These are phyloP conservation scores for Phytopythium kandeliae DNA, from an alignment of 352 stramenopile species.

Conservation along the genomic window DNA sequence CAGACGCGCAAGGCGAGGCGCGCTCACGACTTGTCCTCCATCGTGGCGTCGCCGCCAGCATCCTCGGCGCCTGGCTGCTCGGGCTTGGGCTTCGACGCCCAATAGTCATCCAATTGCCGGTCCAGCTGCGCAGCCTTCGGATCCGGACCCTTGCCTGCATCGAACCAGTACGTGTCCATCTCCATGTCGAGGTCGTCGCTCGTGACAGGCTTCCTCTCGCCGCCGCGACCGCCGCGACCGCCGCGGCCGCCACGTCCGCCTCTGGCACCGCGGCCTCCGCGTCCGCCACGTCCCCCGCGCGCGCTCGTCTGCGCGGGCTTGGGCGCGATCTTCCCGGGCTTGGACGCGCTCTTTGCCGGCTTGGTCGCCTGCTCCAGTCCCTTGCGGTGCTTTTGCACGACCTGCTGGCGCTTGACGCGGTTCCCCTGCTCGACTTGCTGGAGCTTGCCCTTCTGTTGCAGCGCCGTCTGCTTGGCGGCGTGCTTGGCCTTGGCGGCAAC, in stretches of 20 bases:
- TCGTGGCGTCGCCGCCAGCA: constrained; percentile 13
- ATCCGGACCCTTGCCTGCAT: constrained; percentile 85
- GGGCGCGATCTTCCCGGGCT: constrained; percentile 23
- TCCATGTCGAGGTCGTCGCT: constrained; percentile 82
- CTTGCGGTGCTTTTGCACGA: constrained; percentile 68
- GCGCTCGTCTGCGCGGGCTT: constrained; percentile 18
- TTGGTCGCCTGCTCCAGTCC: constrained; percentile 51
- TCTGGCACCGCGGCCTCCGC: constrained; percentile 18
- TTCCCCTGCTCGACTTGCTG: constrained; percentile 59
- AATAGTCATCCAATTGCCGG: constrained; percentile 88
- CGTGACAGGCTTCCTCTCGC: constrained; percentile 42
- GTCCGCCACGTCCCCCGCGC: constrained; percentile 16
- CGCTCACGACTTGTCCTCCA: constrained; percentile 15
- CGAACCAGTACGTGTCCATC: constrained; percentile 87
- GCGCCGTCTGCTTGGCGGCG: constrained; percentile 17
- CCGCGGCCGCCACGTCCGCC: constrained; percentile 20
- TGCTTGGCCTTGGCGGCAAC: constrained; percentile 3
- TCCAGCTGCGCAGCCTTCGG: constrained; percentile 75
- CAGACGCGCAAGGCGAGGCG: neutral
- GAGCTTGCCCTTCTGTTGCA: constrained; percentile 22
- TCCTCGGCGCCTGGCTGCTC: constrained; percentile 18
- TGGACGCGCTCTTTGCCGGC: constrained; percentile 11
- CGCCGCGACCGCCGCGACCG: constrained; percentile 18
- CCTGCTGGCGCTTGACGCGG: constrained; percentile 66
- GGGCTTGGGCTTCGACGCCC: constrained; percentile 69